These are phyloP conservation scores for Sordariomycetes sp. DNA, from an alignment of 2,329 filamentous ascomycete species.

Conservation along the genomic window DNA sequence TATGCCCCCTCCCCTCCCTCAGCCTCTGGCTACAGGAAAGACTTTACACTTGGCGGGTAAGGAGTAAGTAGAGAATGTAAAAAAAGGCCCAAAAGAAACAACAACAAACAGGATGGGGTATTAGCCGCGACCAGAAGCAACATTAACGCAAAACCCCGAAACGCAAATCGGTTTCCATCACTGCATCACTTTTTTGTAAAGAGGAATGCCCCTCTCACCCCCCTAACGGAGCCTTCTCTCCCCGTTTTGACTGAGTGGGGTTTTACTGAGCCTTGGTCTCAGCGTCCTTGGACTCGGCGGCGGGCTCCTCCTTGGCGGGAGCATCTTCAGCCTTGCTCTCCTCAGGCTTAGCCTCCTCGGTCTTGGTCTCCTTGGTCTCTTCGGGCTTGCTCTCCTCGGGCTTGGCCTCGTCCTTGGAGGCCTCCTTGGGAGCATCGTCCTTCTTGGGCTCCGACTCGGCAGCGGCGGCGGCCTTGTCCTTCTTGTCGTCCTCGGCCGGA, in stretches of 20 bases:
- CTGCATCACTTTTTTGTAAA: background rate
- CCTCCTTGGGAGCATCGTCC: constrained; percentile 16
- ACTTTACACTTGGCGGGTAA: background rate
- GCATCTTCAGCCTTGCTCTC: background rate
- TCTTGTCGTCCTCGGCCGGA: constrained; percentile 6
- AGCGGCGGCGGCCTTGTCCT: constrained; percentile 4
- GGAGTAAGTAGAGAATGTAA: background rate
- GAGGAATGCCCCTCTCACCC: background rate
- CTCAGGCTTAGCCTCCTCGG: background rate
- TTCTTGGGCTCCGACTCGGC: constrained; percentile 4
- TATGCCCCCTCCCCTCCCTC: background rate
- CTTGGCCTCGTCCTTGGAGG: constrained; percentile 8
- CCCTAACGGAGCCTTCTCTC: background rate
- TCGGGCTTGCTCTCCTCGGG: background rate
- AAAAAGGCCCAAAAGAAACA: background rate
- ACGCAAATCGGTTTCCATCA: background rate
- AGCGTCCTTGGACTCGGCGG: background rate
- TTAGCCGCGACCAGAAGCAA: constrained; percentile 1
- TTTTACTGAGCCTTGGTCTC: background rate
- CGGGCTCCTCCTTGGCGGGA: background rate
- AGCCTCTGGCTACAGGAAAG: background rate
- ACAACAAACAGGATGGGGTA: background rate
- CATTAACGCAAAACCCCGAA: background rate
- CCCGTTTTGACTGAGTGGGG: background rate
- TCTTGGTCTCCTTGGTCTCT: background rate